phyloP scores from a whole-genome alignment of 1,139 yeast genomes.

The Geotrichum aggregatum region DNA sequence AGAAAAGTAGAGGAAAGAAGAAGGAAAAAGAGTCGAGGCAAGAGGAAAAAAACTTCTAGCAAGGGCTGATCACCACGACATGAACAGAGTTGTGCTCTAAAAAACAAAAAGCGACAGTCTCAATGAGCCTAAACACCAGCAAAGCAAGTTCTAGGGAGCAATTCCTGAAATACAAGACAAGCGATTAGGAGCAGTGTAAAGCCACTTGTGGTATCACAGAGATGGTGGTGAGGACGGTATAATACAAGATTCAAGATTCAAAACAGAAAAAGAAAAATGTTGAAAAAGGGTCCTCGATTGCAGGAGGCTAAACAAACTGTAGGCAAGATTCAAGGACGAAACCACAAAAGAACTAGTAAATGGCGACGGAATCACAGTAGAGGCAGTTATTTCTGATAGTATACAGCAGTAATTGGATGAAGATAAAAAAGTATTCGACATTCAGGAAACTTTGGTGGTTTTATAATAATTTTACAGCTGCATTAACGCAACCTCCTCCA shows the following conservation, averaged over 20 bases:
- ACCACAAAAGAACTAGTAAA: neutral
- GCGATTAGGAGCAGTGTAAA: too few relatives aligned
- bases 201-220: too few relatives aligned
- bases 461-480: constrained; percentile 1
- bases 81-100: neutral
- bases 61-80: constrained; percentile 5
- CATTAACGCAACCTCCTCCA: constrained; percentile 1
- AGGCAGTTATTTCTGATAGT: neutral
- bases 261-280: too few relatives aligned
- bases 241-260: too few relatives aligned
- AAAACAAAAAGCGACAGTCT: too few relatives aligned
- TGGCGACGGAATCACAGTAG: neutral
- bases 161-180: too few relatives aligned
- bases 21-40: neutral
- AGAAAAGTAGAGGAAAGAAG: neutral
- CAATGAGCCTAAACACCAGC: too few relatives aligned
- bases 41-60: neutral
- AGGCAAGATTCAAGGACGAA: constrained; percentile 10
- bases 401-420: neutral
- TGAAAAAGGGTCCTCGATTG: too few relatives aligned
- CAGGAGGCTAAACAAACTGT: neutral
- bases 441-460: neutral
- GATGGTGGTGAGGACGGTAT: too few relatives aligned
- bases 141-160: too few relatives aligned
- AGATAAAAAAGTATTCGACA: neutral